phyloP scores from a whole-genome alignment of 2,329 filamentous ascomycete genomes.

The Pseudodiploospora longispora region DNA sequence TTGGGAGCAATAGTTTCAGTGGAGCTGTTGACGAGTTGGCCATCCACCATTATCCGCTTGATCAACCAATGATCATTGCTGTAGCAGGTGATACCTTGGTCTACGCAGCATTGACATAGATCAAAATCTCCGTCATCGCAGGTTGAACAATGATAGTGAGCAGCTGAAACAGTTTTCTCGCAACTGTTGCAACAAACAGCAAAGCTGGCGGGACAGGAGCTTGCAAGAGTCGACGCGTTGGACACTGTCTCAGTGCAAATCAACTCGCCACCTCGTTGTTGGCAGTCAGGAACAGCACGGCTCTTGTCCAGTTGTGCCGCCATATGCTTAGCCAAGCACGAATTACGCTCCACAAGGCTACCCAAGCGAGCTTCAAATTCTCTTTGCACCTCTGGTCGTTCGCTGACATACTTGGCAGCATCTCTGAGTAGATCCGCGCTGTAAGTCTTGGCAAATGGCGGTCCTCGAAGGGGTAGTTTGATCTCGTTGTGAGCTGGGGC shows the following conservation, averaged over 20 bases:
- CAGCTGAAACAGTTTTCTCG: conserved; percentile 65
- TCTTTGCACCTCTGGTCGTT: conserved; percentile 10
- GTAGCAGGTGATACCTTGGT: conserved; percentile 67
- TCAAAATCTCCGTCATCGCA: conserved; percentile 95
- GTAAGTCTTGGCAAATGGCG: conserved; percentile 15
- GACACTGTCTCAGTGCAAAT: background rate
- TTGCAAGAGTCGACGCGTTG: conserved; percentile 1
- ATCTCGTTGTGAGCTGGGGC: background rate
- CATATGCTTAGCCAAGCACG: background rate
- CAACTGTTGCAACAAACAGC: conserved; percentile 94
- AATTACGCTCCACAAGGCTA: background rate
- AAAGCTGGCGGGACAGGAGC: conserved; percentile 36
- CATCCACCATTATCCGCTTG: conserved; percentile 75
- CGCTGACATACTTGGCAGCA: conserved; percentile 17
- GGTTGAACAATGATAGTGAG: conserved; percentile 89
- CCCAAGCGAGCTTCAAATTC: background rate
- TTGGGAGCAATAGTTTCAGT: conserved; percentile 73
- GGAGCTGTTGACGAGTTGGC: conserved; percentile 72
- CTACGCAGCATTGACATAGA: conserved; percentile 74
- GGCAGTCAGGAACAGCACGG: background rate
- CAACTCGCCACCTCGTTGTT: background rate
- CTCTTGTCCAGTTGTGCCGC: background rate
- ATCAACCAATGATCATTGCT: conserved; percentile 85
- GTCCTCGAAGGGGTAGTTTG: conserved; percentile 16
- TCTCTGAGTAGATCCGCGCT: conserved; percentile 18